Evolutionary conservation across 495 filamentous ascomycete species (phyloP), one percentile per base, ranked within the genome.

Genomic region (Penicillium goetzii): DNA sequence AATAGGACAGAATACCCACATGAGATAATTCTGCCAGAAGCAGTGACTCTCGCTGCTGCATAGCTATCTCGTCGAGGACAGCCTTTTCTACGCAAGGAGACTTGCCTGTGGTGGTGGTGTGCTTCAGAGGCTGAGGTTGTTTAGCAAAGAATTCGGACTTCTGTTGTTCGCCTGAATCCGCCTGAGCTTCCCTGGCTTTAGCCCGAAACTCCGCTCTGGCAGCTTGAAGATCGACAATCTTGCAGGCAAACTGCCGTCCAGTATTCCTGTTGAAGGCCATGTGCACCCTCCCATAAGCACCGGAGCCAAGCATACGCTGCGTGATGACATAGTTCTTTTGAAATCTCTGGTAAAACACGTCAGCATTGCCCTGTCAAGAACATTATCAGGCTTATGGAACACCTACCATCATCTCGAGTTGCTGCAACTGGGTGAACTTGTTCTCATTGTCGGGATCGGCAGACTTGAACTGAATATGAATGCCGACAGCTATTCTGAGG

Each of bases 21-120:
- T 91, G 89, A 49, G 74, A 81, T 26, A 90, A 59, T 25, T 78
- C 77, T 50, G 81, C 77, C 36, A 90, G 75, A n/a, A 90, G 75
- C 15, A 77, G 71, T 21, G 84, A 81, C 63, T 91, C 89, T 36
- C 75, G 76, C 52, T 71, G 47, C 38, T 72, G 66, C 14, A 58
- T 34, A 3, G 59, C 56, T 2, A 71, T 51, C 52, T 70, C 67
- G 28, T 33, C 34, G 2, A 26, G 26, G 7, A 49, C 8, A 0
- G 11, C 4, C 15, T 17, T 15, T 11, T 30, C 15, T n/a, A n/a
- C 11, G 25, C 8, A 12, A 32, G 28, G 14, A n/a, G 19, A 14
- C 23, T 57, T 57, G 21, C 17, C 11, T 28, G 38, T 43, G 21
- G 4, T 32, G 10, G 21, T 4, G 1, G 21, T 43, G 21, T 4